Evolutionary conservation across 139 green algal genomes (phyloP), one percentile per base, ranked within the genome.

Genomic region (Parachlorella kessleri): DNA sequence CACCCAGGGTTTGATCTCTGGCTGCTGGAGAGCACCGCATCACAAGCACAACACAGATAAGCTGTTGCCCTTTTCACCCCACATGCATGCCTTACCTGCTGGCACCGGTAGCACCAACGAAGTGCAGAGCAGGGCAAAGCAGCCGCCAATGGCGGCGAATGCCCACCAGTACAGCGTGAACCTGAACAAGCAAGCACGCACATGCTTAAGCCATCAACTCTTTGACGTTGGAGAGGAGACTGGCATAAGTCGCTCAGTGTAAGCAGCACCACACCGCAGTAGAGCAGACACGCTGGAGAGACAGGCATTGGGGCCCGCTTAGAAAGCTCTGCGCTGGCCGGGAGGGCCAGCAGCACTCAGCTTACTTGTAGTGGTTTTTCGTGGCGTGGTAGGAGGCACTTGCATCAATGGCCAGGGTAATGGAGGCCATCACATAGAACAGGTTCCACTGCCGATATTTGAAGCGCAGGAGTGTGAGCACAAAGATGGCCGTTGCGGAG

Each of bases 41-140:
- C n/a, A n/a, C n/a, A n/a, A n/a, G n/a, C n/a, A n/a, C n/a, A n/a
- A n/a, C n/a, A n/a, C n/a, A n/a, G n/a, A n/a, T n/a, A n/a, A n/a
- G n/a, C n/a, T n/a, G n/a, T n/a, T n/a, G n/a, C n/a, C n/a, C n/a
- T n/a, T n/a, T n/a, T n/a, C n/a, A n/a, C n/a, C n/a, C 55, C 54
- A 14, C 6, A 1, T 42, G 7, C 14, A 8, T n/a, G 33, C 73
- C 63, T 1, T 42, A 81, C 75, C 75, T 59, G 75, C 75, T 6
- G 67, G 55, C 28, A 76, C 54, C n/a, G 76, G 76, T 53, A 81
- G 54, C 10, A 76, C 30, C 24, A 81, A 68, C 28, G 75, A 75
- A 42, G 66, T 66, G 42, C 66, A 75, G 24, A 81, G 42, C 37
- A 38, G 75, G 26, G 75, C 75, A 1, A 59, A 66, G 1, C 38